Evolutionary conservation across 1,284 basidiomycete species (phyloP).

Genomic region (Cryptococcus hybrid): DNA sequence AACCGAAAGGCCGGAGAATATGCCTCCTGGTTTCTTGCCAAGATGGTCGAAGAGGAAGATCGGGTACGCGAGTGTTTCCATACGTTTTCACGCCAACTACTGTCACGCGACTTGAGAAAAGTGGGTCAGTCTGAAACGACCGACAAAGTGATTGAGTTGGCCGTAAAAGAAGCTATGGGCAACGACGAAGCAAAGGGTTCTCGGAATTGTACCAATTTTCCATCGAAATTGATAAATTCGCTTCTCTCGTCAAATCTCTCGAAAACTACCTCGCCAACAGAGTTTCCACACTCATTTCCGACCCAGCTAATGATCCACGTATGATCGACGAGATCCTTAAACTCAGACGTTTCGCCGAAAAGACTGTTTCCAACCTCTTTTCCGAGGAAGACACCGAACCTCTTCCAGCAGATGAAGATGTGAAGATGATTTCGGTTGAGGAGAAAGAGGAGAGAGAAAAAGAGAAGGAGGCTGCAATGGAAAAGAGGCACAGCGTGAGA

Average conservation of each 20-base stretch:
- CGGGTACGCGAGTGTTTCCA: background rate
- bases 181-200: no score
- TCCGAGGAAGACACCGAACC: conserved; percentile 16
- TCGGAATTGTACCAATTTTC: no score
- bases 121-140: no score
- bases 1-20: background rate
- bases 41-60: background rate
- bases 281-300: conserved; percentile 40
- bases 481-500: conserved; percentile 7
- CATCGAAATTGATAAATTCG: no score
- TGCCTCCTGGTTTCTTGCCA: background rate
- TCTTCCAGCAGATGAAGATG: conserved; percentile 29
- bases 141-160: no score
- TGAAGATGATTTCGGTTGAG: conserved; percentile 1
- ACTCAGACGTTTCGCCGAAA: conserved; percentile 65
- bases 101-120: no score
- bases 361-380: conserved; percentile 57
- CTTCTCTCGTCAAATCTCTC: conserved; percentile 60
- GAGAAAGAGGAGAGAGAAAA: conserved; percentile 7
- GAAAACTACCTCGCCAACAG: conserved; percentile 55
- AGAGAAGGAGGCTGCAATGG: background rate
- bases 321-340: conserved; percentile 76
- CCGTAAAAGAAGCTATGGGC: no score
- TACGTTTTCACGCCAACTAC: no score
- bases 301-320: conserved; percentile 58